Evolutionary conservation across 2,329 filamentous ascomycete genomes (phyloP), one percentile per base, ranked within the genome.

Genomic region (Trichophyton equinum): DNA sequence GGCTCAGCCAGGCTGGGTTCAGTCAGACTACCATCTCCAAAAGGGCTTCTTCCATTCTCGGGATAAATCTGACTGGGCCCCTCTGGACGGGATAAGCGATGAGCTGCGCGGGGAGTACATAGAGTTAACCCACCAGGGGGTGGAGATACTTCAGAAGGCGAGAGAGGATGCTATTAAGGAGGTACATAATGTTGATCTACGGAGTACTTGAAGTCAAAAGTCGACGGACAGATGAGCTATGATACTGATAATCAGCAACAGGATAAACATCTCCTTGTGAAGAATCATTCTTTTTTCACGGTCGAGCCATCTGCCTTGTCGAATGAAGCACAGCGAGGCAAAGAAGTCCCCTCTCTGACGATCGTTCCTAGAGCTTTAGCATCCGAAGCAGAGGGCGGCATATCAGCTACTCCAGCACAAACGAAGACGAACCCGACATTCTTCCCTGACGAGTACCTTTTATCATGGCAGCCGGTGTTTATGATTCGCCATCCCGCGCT

Each of bases 401-500:
- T 73, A 60, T 27, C 49, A 53, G 27, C 47, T 30, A 47, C 33
- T 3, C 33, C 33, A 1, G 11, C 33, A 38, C 8, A 9, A 38
- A 9, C 13, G 33, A 55, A 30, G 15, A 55, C 58, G 4, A 73
- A 74, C 63, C 38, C 67, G 42, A 75, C 74, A 0, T 53, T 73
- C 13, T 62, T 75, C 7, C 66, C 74, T 0, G 69, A 75, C 60
- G 67, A 68, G 33, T 71, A 72, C 40, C 65, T 76, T 51, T 65
- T 64, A 4, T 68, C 61, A 1, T 74, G 67, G 65, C 63, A 65
- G 15, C 64, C 71, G 4, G 67, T 69, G 0, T 73, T 75, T 58
- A 66, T 74, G 27, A 73, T 76, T 60, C 69, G 74, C 0, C 72
- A 76, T 59, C 75, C 74, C 1, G 72, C 72, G 7, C 64, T 76